Conservation (phyloP, 768 basidiomycete species). For the Serendipita indica region DNA sequence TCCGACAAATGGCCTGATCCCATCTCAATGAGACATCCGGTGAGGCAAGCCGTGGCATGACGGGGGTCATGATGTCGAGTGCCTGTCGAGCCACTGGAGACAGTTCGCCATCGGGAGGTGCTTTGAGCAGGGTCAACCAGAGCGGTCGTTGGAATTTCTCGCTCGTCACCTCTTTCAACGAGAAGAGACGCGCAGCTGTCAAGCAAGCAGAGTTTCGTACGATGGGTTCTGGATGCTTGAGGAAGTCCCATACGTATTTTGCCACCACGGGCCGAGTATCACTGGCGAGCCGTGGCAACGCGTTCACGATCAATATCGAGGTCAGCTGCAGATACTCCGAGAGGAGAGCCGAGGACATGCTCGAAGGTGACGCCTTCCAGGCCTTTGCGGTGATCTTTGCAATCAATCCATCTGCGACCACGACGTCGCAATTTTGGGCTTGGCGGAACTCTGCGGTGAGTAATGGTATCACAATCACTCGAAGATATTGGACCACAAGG, state of each 20-base stretch:
- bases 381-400: conserved; percentile 53
- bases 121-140: conserved; percentile 78
- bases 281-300: conserved; percentile 63
- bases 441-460: conserved; percentile 61
- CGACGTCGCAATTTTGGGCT: conserved; percentile 33
- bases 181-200: conserved; percentile 82
- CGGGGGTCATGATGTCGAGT: conserved; percentile 70
- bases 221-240: conserved; percentile 70
- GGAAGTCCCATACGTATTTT: conserved; percentile 82
- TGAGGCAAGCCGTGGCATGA: conserved; percentile 44
- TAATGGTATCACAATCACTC: conserved; percentile 75
- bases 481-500: conserved; percentile 51
- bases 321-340: conserved; percentile 77
- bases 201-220: conserved; percentile 89
- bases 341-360: conserved; percentile 15
- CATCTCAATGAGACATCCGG: conserved; percentile 48
- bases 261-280: conserved; percentile 85
- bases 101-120: conserved; percentile 52
- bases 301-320: conserved; percentile 62
- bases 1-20: conserved; percentile 72
- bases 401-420: conserved; percentile 62
- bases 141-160: conserved; percentile 20
- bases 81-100: conserved; percentile 55
- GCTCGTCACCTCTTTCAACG: conserved; percentile 70
- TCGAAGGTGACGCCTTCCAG: conserved; percentile 70